Percentiles rank a stretch among this genome's conserved stretches.
These are phyloP conservation scores for Bipolaris sorokiniana DNA, from an alignment of 2,329 filamentous ascomycete genomes.

Conservation along the genomic window DNA sequence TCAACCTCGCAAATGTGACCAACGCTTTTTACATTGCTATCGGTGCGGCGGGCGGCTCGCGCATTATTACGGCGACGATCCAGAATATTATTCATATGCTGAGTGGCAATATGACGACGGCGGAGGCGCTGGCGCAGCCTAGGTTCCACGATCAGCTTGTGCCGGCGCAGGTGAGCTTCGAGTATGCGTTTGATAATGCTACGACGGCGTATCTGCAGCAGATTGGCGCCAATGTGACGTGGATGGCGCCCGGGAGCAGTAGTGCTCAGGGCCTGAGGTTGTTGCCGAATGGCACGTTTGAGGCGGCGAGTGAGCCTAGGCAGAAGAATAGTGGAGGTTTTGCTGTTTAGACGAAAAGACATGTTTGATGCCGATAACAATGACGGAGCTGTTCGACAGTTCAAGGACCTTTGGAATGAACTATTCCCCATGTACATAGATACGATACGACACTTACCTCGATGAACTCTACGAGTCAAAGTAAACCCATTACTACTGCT, in stretches of 20 bases:
- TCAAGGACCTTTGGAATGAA: background rate
- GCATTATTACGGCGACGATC: constrained; percentile 81
- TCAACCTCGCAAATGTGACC: constrained; percentile 56
- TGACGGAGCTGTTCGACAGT: background rate
- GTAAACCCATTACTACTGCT: background rate
- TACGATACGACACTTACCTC: too few relatives aligned
- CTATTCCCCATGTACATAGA: too few relatives aligned
- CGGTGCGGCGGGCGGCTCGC: constrained; percentile 79
- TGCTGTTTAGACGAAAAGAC: constrained; percentile 50
- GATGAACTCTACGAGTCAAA: background rate
- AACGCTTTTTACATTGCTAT: constrained; percentile 67
- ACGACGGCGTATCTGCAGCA: constrained; percentile 68
- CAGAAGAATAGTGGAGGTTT: constrained; percentile 73
- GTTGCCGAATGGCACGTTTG: constrained; percentile 70
- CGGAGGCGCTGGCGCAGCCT: constrained; percentile 68
- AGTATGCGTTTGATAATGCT: constrained; percentile 69
- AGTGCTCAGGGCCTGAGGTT: constrained; percentile 73
- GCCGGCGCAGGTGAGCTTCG: constrained; percentile 71
- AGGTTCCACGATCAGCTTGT: constrained; percentile 83
- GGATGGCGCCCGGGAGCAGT: constrained; percentile 68
- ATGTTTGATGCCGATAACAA: too few relatives aligned
- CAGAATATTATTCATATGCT: constrained; percentile 76
- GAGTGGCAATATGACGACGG: constrained; percentile 66
- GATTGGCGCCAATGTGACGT: constrained; percentile 74
- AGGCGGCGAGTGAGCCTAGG: constrained; percentile 77